Conservation (phyloP, 495 filamentous ascomycete species). For the Lophiotrema nucula region DNA sequence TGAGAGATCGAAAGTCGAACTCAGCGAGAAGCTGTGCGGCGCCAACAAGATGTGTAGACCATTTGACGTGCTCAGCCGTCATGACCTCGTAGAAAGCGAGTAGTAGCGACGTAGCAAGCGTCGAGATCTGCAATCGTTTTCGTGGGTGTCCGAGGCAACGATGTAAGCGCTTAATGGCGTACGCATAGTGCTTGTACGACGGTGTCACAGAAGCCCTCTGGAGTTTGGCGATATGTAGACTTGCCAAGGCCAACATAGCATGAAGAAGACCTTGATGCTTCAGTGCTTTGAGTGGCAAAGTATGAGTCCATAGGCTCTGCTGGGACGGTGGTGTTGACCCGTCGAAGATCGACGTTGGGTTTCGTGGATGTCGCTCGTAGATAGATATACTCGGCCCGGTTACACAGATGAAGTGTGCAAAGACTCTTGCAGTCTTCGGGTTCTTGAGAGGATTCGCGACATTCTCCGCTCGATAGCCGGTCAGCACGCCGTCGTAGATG, state of each 20-base stretch:
- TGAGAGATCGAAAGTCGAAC: conserved; percentile 71
- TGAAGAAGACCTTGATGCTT: conserved; percentile 83
- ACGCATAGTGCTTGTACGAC: conserved; percentile 89
- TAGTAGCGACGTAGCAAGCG: conserved; percentile 82
- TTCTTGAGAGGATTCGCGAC: conserved; percentile 80
- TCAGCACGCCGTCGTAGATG: conserved; percentile 70
- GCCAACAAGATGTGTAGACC: conserved; percentile 87
- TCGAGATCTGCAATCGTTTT: conserved; percentile 74
- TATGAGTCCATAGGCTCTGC: conserved; percentile 85
- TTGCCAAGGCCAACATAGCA: conserved; percentile 83
- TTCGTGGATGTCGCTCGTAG: conserved; percentile 79
- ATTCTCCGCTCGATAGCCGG: conserved; percentile 71
- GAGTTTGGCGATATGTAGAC: conserved; percentile 83
- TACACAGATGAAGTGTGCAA: conserved; percentile 88
- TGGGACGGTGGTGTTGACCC: conserved; percentile 63
- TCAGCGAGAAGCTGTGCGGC: conserved; percentile 80
- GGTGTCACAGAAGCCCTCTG: conserved; percentile 69
- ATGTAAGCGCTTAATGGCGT: conserved; percentile 73
- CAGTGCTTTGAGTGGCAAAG: conserved; percentile 78
- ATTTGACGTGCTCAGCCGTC: conserved; percentile 91
- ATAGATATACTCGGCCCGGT: conserved; percentile 85
- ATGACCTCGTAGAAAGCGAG: conserved; percentile 93
- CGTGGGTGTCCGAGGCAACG: conserved; percentile 67
- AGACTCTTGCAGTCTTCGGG: conserved; percentile 77
- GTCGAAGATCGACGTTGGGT: conserved; percentile 71